A percentile compares a stretch with the other conserved stretches of the same genome.
Conservation (phyloP, 2,329 filamentous ascomycete species). For the Cladophialophora bantiana region DNA sequence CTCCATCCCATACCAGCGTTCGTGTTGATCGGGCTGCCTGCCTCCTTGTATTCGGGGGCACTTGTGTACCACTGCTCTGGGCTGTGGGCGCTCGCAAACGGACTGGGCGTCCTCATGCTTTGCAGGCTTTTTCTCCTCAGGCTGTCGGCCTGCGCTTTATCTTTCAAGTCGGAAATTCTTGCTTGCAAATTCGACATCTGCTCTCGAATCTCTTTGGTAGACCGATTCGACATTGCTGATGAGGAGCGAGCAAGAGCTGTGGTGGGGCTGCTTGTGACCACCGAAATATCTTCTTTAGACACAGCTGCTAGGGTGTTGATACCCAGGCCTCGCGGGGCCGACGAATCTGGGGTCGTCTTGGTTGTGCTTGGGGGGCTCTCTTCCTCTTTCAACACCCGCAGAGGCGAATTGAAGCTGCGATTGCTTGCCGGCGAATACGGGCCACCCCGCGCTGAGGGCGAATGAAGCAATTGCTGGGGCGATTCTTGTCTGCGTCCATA, state of each 20-base stretch:
- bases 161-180: conserved; percentile 79
- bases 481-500: conserved; percentile 37
- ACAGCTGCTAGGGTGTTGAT: conserved; percentile 36
- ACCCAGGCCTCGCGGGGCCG: conserved; percentile 34
- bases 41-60: conserved; percentile 47
- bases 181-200: conserved; percentile 87
- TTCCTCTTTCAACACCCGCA: conserved; percentile 38
- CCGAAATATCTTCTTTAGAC: conserved; percentile 34
- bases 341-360: conserved; percentile 38
- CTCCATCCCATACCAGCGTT: conserved; percentile 47
- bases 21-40: conserved; percentile 47
- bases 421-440: conserved; percentile 32
- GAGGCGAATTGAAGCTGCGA: conserved; percentile 38
- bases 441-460: conserved; percentile 13
- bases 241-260: conserved; percentile 33
- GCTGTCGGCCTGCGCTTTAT: conserved; percentile 79
- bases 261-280: conserved; percentile 30
- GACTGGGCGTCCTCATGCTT: conserved; percentile 76
- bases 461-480: conserved; percentile 29
- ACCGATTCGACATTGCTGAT: conserved; percentile 35
- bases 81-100: conserved; percentile 72
- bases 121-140: conserved; percentile 78
- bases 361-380: conserved; percentile 35
- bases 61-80: conserved; percentile 63
- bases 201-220: conserved; percentile 68